Conservation (phyloP, 75 land plant genomes). For the Isoetes taiwanensis region DNA sequence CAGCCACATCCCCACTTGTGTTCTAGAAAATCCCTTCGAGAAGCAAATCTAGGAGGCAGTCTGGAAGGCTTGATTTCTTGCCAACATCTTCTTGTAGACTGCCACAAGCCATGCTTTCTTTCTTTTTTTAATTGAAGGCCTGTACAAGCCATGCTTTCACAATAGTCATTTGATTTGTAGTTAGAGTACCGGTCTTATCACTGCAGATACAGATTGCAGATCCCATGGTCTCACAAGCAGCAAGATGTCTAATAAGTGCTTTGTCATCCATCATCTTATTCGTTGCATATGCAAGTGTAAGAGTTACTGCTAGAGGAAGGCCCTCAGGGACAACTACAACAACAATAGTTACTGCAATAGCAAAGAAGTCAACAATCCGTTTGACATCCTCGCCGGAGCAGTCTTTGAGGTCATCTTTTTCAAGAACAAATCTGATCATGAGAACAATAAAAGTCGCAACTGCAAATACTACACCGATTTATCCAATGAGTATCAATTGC, state of each 20-base stretch:
- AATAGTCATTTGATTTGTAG: conserved; percentile 77
- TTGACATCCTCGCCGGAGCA: conserved; percentile 40
- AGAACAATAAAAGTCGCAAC: conserved; percentile 34
- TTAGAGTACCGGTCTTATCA: conserved; percentile 81
- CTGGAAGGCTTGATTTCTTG: conserved; percentile 15
- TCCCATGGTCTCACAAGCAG: conserved; percentile 94
- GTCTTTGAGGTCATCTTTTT: conserved; percentile 28
- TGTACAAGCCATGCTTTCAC: conserved; percentile 58
- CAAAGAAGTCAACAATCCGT: conserved; percentile 39
- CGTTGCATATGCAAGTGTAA: conserved; percentile 89
- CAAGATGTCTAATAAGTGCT: conserved; percentile 71
- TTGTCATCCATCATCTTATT: conserved; percentile 64
- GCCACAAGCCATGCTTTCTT: conserved; percentile 16
- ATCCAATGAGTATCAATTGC: conserved; percentile 47
- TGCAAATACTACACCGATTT: conserved; percentile 40
- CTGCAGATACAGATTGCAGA: conserved; percentile 76
- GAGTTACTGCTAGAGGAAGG: conserved; percentile 78
- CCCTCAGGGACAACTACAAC: conserved; percentile 94
- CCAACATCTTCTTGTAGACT: too few relatives aligned
- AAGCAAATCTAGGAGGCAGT: conserved; percentile 17
- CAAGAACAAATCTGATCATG: conserved; percentile 20
- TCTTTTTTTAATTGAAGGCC: conserved; percentile 65
- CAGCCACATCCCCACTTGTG: conserved; percentile 51
- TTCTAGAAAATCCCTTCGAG: conserved; percentile 55
- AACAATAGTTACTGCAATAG: conserved; percentile 63